Conservation (phyloP, 371 early-diverging fungal species). For the Actinomucor elegans region DNA sequence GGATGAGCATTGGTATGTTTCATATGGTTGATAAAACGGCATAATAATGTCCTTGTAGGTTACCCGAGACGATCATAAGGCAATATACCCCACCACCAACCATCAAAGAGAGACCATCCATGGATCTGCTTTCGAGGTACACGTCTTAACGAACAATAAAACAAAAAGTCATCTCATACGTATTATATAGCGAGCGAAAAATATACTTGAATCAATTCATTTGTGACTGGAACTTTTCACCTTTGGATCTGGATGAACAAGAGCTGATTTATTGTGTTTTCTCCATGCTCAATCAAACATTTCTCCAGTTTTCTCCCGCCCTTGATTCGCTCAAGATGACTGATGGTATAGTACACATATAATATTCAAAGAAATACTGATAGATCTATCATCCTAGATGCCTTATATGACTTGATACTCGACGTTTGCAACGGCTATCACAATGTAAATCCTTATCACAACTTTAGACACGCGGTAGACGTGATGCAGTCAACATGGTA, state of each 20-base stretch:
- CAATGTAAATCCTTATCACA: slow-evolving; percentile 78
- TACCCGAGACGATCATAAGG: slow-evolving; percentile 20
- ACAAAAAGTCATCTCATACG: background rate
- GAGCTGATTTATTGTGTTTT: slow-evolving; percentile 65
- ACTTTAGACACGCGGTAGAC: slow-evolving; percentile 84
- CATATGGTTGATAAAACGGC: background rate
- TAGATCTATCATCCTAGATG: too few species aligned
- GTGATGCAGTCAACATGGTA: slow-evolving; percentile 80
- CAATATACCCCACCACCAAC: slow-evolving; percentile 36
- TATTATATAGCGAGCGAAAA: slow-evolving; percentile 28
- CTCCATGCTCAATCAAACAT: slow-evolving; percentile 60
- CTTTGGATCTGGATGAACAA: slow-evolving; percentile 54
- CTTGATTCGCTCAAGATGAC: slow-evolving; percentile 56
- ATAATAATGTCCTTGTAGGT: too few species aligned
- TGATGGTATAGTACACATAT: slow-evolving; percentile 43
- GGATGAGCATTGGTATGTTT: background rate
- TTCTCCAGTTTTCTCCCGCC: slow-evolving; percentile 50
- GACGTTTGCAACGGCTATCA: slow-evolving; percentile 67
- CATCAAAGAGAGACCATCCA: slow-evolving; percentile 1
- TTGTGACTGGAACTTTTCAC: slow-evolving; percentile 63
- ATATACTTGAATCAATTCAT: slow-evolving; percentile 40
- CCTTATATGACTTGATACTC: slow-evolving; percentile 58
- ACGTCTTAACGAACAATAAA: background rate
- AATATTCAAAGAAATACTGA: background rate
- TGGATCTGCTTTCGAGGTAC: slow-evolving; percentile 7